These are phyloP conservation scores for Ilex paraguariensis DNA, from an alignment of 305 asterid genomes.

Conservation along the genomic window DNA sequence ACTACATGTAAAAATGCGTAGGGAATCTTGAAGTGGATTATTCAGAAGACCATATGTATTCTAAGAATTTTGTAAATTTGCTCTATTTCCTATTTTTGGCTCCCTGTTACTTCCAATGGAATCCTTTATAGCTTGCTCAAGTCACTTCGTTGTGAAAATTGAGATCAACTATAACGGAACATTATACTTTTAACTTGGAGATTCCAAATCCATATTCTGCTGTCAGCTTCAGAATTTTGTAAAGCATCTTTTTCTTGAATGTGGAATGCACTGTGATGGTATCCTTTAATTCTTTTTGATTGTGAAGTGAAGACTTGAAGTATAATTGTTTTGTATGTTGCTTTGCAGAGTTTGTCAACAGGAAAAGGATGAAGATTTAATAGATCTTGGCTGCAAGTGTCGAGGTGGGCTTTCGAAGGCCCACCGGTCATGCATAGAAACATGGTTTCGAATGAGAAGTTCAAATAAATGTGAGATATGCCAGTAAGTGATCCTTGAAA, in stretches of 20 bases:
- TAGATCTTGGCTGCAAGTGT: slow-evolving; percentile 71
- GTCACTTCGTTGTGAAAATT: too few relatives aligned
- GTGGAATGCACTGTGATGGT: background rate
- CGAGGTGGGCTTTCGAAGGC: slow-evolving; percentile 74
- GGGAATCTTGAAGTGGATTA: too few relatives aligned
- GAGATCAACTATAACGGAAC: too few relatives aligned
- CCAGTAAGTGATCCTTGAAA: slow-evolving; percentile 45
- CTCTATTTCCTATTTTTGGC: too few relatives aligned
- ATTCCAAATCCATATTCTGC: too few relatives aligned
- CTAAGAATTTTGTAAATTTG: too few relatives aligned
- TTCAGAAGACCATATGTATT: too few relatives aligned
- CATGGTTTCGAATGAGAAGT: slow-evolving; percentile 65
- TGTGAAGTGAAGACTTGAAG: background rate
- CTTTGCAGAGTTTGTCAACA: slow-evolving; percentile 66
- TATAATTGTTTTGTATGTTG: background rate
- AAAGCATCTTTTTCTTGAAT: background rate
- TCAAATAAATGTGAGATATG: slow-evolving; percentile 79
- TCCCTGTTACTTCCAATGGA: too few relatives aligned
- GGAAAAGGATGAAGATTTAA: slow-evolving; percentile 66
- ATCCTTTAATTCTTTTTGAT: background rate
- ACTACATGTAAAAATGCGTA: too few relatives aligned
- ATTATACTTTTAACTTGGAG: too few relatives aligned
- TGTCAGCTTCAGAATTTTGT: background rate
- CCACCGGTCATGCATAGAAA: slow-evolving; percentile 59
- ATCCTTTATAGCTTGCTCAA: background rate